These are phyloP conservation scores for Trichoderma arundinaceum DNA, from an alignment of 2,329 filamentous ascomycete genomes.

Conservation along the genomic window DNA sequence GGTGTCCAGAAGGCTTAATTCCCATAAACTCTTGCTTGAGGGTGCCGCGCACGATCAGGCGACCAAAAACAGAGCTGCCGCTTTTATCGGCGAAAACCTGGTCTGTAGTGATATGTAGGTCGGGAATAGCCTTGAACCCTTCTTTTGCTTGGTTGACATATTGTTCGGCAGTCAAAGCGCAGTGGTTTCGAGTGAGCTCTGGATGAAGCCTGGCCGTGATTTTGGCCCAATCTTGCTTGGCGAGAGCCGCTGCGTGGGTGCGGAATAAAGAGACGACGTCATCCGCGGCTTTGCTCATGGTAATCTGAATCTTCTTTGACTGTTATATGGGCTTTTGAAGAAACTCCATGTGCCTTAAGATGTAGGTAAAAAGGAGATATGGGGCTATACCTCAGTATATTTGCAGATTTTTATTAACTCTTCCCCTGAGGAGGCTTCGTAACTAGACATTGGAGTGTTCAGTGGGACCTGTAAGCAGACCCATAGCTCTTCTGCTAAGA, in stretches of 20 bases:
- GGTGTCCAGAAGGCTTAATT: neutral
- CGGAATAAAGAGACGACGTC: neutral
- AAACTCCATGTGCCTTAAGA: neutral
- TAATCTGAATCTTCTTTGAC: neutral
- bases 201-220: neutral
- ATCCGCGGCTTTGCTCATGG: neutral
- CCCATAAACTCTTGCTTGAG: conserved; percentile 1
- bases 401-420: neutral
- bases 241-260: neutral
- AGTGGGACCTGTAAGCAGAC: no score
- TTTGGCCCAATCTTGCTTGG: neutral
- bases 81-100: neutral
- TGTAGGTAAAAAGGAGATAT: neutral
- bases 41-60: neutral
- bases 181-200: conserved; percentile 7
- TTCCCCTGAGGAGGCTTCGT: neutral
- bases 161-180: neutral
- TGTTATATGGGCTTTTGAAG: neutral
- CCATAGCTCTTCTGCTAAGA: no score
- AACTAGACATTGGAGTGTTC: neutral
- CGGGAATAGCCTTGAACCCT: neutral
- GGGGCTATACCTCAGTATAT: neutral
- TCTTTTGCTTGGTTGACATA: neutral
- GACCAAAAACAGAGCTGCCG: neutral
- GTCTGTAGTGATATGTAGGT: neutral